These are phyloP conservation scores for Pharnaceum exiguum DNA, from an alignment of 148 eudicot species.

Conservation along the genomic window DNA sequence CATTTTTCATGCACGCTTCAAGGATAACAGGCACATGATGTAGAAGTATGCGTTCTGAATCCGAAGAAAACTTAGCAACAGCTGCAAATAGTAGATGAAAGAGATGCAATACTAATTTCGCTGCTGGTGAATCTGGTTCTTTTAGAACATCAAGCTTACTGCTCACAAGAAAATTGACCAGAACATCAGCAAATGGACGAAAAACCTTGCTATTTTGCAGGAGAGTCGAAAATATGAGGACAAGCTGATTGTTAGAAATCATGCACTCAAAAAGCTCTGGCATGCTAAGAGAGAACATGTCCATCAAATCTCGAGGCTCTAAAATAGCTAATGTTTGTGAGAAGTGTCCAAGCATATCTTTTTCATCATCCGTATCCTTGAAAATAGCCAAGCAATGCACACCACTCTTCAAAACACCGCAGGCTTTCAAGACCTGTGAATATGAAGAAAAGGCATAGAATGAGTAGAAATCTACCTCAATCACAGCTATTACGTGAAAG, in stretches of 20 bases:
- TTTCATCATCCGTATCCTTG: slow-evolving; percentile 94
- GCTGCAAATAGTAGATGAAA: slow-evolving; percentile 74
- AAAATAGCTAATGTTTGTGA: slow-evolving; percentile 83
- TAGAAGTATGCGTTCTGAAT: slow-evolving; percentile 88
- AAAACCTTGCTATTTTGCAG: slow-evolving; percentile 72
- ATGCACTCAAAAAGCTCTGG: slow-evolving; percentile 98
- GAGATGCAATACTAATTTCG: slow-evolving; percentile 90
- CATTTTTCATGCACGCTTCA: slow-evolving; percentile 93
- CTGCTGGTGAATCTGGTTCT: slow-evolving; percentile 88
- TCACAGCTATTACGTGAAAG: not conserved
- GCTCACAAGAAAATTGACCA: slow-evolving; percentile 91
- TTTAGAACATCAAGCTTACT: slow-evolving; percentile 91
- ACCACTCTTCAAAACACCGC: slow-evolving; percentile 94
- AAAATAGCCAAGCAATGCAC: slow-evolving; percentile 87
- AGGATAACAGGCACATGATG: slow-evolving; percentile 93
- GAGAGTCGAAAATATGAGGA: slow-evolving; percentile 75
- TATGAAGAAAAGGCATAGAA: not conserved
- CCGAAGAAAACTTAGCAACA: slow-evolving; percentile 81
- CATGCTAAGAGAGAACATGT: slow-evolving; percentile 96
- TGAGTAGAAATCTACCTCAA: not conserved
- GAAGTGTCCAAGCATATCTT: slow-evolving; percentile 84
- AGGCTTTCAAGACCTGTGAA: slow-evolving; percentile 86
- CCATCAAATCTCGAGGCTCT: slow-evolving; percentile 98
- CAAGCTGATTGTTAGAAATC: slow-evolving; percentile 83
- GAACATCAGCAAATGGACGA: slow-evolving; percentile 85